These are phyloP conservation scores for Piper betle DNA, from an alignment of 164 flowering plant genomes.

Conservation along the genomic window DNA sequence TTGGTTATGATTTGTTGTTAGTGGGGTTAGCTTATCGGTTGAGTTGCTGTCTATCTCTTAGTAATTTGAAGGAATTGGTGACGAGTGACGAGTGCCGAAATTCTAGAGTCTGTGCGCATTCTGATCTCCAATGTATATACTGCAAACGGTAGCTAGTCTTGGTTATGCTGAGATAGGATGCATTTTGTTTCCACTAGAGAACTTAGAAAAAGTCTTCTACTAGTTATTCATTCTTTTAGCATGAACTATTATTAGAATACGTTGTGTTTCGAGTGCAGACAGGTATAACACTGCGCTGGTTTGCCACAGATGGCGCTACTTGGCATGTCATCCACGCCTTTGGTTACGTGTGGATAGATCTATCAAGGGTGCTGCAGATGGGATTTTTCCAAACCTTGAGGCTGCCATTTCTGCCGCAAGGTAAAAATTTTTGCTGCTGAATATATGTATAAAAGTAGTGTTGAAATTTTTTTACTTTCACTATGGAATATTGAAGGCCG, in stretches of 20 bases:
- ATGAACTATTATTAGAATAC: not conserved
- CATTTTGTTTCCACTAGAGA: no score
- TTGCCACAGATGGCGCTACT: slow-evolving; percentile 94
- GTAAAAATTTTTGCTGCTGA: slow-evolving; percentile 15
- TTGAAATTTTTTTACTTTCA: slow-evolving; percentile 1
- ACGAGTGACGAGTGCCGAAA: no score
- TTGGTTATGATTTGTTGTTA: no score
- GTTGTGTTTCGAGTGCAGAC: slow-evolving; percentile 51
- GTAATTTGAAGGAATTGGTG: no score
- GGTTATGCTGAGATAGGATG: no score
- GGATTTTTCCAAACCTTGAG: slow-evolving; percentile 65
- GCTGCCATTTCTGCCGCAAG: slow-evolving; percentile 83
- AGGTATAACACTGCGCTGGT: slow-evolving; percentile 98
- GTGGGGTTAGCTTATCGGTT: no score
- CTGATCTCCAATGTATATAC: no score
- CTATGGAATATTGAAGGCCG: slow-evolving; percentile 32
- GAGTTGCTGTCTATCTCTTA: no score
- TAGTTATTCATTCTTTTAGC: not conserved
- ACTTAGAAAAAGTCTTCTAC: no score
- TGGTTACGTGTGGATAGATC: slow-evolving; percentile 83
- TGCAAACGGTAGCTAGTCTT: no score
- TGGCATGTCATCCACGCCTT: slow-evolving; percentile 90
- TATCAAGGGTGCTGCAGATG: slow-evolving; percentile 41
- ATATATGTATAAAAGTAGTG: not conserved
- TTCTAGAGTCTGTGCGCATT: no score